These are phyloP conservation scores for Metschnikowia kunwiensis DNA, from an alignment of 805 yeast species.

Conservation along the genomic window DNA sequence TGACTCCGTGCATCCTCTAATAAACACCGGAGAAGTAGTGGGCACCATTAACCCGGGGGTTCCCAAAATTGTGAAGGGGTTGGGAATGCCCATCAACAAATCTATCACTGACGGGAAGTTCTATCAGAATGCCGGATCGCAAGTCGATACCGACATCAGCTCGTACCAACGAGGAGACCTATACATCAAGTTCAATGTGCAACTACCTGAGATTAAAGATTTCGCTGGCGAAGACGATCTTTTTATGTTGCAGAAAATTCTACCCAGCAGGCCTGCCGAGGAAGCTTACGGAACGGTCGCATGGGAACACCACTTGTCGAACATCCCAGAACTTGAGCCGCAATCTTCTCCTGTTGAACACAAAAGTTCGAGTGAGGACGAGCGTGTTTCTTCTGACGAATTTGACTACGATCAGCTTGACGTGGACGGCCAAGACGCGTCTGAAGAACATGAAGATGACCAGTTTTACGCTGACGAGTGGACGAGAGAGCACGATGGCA, in stretches of 20 bases:
- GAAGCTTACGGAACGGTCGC: slow-evolving; percentile 10
- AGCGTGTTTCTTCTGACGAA: slow-evolving; percentile 10
- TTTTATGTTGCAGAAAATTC: slow-evolving; percentile 17
- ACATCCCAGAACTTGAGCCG: slow-evolving; percentile 11
- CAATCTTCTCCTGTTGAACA: neutral
- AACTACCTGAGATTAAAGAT: slow-evolving; percentile 29
- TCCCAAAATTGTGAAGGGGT: slow-evolving; percentile 46
- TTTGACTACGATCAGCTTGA: slow-evolving; percentile 17
- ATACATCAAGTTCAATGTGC: slow-evolving; percentile 38
- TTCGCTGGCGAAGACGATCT: slow-evolving; percentile 27
- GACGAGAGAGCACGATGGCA: slow-evolving; percentile 12
- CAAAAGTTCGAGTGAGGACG: slow-evolving; percentile 3
- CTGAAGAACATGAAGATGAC: slow-evolving; percentile 17
- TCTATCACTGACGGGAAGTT: slow-evolving; percentile 23
- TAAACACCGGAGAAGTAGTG: slow-evolving; percentile 38
- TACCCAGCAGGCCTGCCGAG: slow-evolving; percentile 15
- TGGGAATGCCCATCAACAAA: slow-evolving; percentile 59
- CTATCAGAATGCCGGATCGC: slow-evolving; percentile 22
- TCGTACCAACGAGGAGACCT: slow-evolving; percentile 34
- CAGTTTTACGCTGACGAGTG: slow-evolving; percentile 15
- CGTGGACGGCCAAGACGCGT: slow-evolving; percentile 16
- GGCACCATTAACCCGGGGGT: slow-evolving; percentile 52
- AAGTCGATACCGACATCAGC: slow-evolving; percentile 14
- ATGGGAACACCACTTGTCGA: slow-evolving; percentile 12
- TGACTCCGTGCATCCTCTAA: slow-evolving; percentile 11